Percentiles rank a stretch among this genome's conserved stretches.
These are phyloP conservation scores for Pseudoperonospora humuli DNA, from an alignment of 352 stramenopile genomes.

Conservation along the genomic window DNA sequence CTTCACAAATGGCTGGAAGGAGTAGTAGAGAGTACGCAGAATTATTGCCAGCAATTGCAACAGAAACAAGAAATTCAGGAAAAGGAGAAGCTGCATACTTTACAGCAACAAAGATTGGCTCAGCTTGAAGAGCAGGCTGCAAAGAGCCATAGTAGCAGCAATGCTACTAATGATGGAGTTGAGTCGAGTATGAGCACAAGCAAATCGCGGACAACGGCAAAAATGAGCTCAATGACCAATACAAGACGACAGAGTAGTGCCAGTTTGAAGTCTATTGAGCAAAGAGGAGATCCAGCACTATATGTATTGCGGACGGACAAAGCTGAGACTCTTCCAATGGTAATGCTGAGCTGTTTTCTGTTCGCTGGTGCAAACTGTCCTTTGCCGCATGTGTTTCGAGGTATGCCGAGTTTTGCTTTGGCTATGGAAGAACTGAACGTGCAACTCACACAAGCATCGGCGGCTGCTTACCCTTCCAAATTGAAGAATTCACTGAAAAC, in stretches of 20 bases:
- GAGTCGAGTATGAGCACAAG: conserved; percentile 13
- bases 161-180: conserved; percentile 3
- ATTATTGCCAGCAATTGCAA: conserved; percentile 38
- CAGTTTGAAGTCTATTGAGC: conserved; percentile 11
- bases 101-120: conserved; percentile 19
- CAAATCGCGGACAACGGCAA: conserved; percentile 2
- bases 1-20: conserved; percentile 57
- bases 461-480: conserved; percentile 56
- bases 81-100: conserved; percentile 6
- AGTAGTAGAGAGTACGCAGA: conserved; percentile 67
- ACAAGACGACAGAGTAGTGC: conserved; percentile 8
- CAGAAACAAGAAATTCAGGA: conserved; percentile 18
- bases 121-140: conserved; percentile 11
- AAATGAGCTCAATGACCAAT: conserved; percentile 3
- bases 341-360: conserved; percentile 62
- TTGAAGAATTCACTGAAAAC: conserved; percentile 53
- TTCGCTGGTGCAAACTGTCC: conserved; percentile 65
- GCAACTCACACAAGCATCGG: conserved; percentile 32
- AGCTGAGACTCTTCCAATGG: conserved; percentile 33
- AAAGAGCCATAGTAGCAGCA: conserved; percentile 12
- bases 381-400: conserved; percentile 59
- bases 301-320: conserved; percentile 27
- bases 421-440: conserved; percentile 68
- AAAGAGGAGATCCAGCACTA: conserved; percentile 17
- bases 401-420: conserved; percentile 65